phyloP scores from a whole-genome alignment of 768 basidiomycete genomes.

The Boletus tomentosulus region DNA sequence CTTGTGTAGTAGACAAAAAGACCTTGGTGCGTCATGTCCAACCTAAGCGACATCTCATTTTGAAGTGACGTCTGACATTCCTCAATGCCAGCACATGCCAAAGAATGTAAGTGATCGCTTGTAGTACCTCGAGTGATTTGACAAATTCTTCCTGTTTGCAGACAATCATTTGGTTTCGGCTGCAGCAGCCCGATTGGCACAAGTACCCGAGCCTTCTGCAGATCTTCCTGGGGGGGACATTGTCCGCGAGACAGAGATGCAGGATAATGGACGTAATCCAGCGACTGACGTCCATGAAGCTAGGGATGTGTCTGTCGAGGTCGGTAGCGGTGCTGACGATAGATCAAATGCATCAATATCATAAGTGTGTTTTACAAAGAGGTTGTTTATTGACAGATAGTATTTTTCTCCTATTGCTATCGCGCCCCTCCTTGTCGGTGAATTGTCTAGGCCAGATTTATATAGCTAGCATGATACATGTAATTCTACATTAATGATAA shows the following conservation, averaged over 20 bases:
- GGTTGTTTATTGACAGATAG: background rate
- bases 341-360: background rate
- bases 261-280: background rate
- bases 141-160: slow-evolving; percentile 15
- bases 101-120: slow-evolving; percentile 55
- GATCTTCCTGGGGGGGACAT: background rate
- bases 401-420: background rate
- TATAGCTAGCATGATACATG: slow-evolving; percentile 21
- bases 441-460: slow-evolving; percentile 5
- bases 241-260: slow-evolving; percentile 1
- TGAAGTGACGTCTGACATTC: slow-evolving; percentile 8
- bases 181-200: background rate
- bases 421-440: background rate
- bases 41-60: background rate
- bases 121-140: background rate
- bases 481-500: slow-evolving; percentile 29
- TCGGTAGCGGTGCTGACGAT: background rate
- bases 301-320: background rate
- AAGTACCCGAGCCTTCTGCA: background rate
- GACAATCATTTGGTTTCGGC: slow-evolving; percentile 38
- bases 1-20: slow-evolving; percentile 56
- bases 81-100: slow-evolving; percentile 54
- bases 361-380: background rate
- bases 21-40: slow-evolving; percentile 48
- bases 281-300: background rate